A percentile compares a stretch with the other conserved stretches of the same genome.
Conservation (phyloP, 441 rosid species). For the Populus hybrid region DNA sequence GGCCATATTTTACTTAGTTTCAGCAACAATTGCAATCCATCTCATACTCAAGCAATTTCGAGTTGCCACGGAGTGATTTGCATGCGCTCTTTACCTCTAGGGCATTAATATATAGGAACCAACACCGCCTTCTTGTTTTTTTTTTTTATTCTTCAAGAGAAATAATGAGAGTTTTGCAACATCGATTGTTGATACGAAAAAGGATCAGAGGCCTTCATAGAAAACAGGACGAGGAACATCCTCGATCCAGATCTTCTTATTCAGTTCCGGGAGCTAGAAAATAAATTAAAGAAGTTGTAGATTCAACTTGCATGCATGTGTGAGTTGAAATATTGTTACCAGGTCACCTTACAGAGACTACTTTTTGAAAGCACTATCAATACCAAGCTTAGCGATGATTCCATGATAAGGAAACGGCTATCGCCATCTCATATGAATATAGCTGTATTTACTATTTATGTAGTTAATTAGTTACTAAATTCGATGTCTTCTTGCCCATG, state of each 20-base stretch:
- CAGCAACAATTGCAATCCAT: conserved; percentile 33
- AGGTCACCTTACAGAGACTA: too few relatives aligned
- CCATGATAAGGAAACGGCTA: too few relatives aligned
- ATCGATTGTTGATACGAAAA: too few relatives aligned
- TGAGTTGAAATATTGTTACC: too few relatives aligned
- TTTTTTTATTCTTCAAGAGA: neutral
- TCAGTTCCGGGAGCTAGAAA: neutral
- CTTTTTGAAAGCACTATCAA: neutral
- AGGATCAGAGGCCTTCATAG: neutral
- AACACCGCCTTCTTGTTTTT: too few relatives aligned
- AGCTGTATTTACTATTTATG: neutral
- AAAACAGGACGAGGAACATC: neutral
- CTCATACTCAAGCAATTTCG: conserved; percentile 14
- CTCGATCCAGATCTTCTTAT: neutral
- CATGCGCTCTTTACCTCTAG: neutral
- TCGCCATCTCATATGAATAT: neutral
- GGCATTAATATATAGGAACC: neutral
- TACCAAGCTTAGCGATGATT: neutral
- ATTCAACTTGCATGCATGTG: too few relatives aligned
- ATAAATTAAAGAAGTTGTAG: too few relatives aligned
- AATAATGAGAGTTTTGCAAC: neutral
- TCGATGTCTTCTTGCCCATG: neutral
- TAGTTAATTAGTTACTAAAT: too few relatives aligned
- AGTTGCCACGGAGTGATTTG: neutral
- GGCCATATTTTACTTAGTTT: neutral